These are phyloP conservation scores for Hippophae rhamnoides DNA, from an alignment of 306 rosid species.

Conservation along the genomic window DNA sequence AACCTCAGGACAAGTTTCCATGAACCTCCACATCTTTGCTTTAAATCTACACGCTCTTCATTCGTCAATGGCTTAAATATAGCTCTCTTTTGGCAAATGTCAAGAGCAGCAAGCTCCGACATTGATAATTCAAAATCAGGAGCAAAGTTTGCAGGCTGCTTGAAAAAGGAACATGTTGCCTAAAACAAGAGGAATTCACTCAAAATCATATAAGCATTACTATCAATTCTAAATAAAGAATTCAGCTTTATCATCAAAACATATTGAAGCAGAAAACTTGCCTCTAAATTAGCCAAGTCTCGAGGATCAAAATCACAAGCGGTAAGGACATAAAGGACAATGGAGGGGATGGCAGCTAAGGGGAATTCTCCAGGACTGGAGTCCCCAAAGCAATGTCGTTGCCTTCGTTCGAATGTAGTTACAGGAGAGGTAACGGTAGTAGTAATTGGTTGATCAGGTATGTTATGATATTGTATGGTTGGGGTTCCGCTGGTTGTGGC, in stretches of 20 bases:
- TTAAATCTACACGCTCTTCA: conserved; percentile 53
- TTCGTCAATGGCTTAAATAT: conserved; percentile 75
- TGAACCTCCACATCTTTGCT: conserved; percentile 86
- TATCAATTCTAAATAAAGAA: conserved; percentile 19
- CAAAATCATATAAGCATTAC: conserved; percentile 39
- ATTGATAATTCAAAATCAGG: conserved; percentile 69
- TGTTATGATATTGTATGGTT: conserved; percentile 71
- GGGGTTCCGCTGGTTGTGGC: conserved; percentile 89
- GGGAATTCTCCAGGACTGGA: conserved; percentile 91
- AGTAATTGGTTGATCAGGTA: conserved; percentile 73
- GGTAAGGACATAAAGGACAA: conserved; percentile 91
- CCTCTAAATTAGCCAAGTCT: conserved; percentile 94
- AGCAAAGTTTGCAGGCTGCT: conserved; percentile 74
- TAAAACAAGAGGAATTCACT: conserved; percentile 36
- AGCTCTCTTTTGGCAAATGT: conserved; percentile 86
- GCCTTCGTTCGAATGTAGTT: conserved; percentile 59
- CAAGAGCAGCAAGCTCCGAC: conserved; percentile 85
- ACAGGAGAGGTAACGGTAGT: conserved; percentile 49
- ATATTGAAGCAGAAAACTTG: conserved; percentile 37
- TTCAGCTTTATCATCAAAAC: conserved; percentile 6
- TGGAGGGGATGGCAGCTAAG: conserved; percentile 78
- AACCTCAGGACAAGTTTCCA: conserved; percentile 94
- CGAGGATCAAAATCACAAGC: conserved; percentile 77
- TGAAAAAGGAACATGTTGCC: conserved; percentile 94
- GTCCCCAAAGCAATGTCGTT: conserved; percentile 78